Evolutionary conservation across 2,329 filamentous ascomycete species (phyloP), one percentile per base, ranked within the genome.

Genomic region (Nemania diffusa): DNA sequence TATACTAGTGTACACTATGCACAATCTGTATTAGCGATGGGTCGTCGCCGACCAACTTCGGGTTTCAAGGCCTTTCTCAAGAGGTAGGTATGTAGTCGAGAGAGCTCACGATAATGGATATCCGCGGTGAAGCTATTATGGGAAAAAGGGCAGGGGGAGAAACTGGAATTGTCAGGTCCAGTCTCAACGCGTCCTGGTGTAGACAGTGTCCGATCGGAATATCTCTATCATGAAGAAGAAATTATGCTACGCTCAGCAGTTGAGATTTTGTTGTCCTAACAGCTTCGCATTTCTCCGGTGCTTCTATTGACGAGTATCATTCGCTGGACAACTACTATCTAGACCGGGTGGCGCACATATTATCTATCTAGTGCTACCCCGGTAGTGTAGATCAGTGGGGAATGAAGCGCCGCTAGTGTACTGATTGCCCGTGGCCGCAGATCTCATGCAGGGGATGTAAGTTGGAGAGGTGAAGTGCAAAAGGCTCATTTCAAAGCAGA

Each of bases 331-430:
- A 5, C 29, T 32, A 32, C 29, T 32, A 32, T 9, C 29, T 5
- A 5, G 29, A 9, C 29, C 5, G 29, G 29, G n/a, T n/a, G n/a
- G n/a, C n/a, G n/a, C n/a, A n/a, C n/a, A n/a, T n/a, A n/a, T 40
- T 34, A 40, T 7, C 15, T 20, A 44, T 44, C n/a, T 44, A 17
- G 40, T 17, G 40, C 40, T 20, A 44, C 40, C 40, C 51, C 50
- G 24, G 37, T 58, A 58, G 62, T 50, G 62, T 24, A 65, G 62
- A 65, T 65, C 62, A 60, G 55, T 34, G 61, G 61, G 44, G 32
- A 46, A 32, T 46, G 42, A 17, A 44, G 17, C n/a, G 40, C 17
- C 17, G 40, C 40, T 20, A 44, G 17, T 20, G 17, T 20, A 17
- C 15, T n/a, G 15, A 15, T 44, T 44, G 13, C 11, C 44, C 22